Base-by-base conservation (phyloP, 2,329 filamentous ascomycete genomes). In the Paracamarosporium sp. region DNA sequence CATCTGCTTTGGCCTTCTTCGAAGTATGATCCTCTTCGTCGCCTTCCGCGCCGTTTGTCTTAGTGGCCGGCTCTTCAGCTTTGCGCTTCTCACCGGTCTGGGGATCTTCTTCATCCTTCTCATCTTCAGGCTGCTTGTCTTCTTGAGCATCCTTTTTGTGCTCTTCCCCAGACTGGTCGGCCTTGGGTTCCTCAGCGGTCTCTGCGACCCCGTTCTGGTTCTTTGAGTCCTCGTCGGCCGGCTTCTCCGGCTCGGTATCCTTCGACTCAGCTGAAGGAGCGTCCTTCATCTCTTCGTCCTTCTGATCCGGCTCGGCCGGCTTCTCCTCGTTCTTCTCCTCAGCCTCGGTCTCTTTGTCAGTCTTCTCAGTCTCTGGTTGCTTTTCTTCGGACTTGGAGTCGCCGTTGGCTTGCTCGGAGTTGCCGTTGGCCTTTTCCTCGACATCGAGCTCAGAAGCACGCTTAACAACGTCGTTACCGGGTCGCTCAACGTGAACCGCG, bases 391-490 rank as follows among this genome's bases (percentile, higher is more conserved):
- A 62, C 60, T 76, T 69, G 43, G 73, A 65, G 20, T 71, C 71
- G 58, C 78, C 72, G 55, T 79, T 76, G 40, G 76, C 72, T 40
- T 67, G 53, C 6, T 72, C 60, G 17, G 64, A 60, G 64, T 69
- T 74, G 17, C 69, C 74, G 28, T 70, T 67, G 38, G 72, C 71
- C 64, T 76, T 76, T 64, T 83, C 70, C 55, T 87, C 84, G 31
- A 88, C 78, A 3, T 82, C 80, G 27, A 89, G 76, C 74, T 89
- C 87, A 41, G 81, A 83, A 12, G 86, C 85, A 60, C 81, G 81
- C 78, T 89, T 88, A 51, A 88, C 86, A 20, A 88, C 86, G 70
- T 89, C 86, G 65, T 89, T 88, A 46, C 87, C 86, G 13, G 81
- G 78, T 44, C 86, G 81, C 65, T 80, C 79, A 65, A 89, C 76